These are phyloP conservation scores for Penstemon newberryi DNA, from an alignment of 257 asterid species.

Conservation along the genomic window DNA sequence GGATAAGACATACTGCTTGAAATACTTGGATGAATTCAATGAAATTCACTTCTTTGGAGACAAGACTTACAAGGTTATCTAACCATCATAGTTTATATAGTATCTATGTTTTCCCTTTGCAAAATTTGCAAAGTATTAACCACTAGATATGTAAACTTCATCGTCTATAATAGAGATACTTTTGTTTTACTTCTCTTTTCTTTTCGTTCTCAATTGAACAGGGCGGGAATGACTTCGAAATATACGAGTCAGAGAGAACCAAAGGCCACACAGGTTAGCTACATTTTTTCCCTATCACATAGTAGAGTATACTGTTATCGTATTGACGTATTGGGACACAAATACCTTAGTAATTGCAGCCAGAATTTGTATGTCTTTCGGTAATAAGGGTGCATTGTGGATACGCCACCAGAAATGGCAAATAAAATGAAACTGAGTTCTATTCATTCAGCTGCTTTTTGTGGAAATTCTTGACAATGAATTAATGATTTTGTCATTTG, in stretches of 20 bases:
- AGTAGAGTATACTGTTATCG: too few species aligned
- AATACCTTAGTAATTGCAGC: too few species aligned
- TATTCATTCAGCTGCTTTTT: background rate
- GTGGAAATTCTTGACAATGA: background rate
- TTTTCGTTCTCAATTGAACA: constrained; percentile 29
- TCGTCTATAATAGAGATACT: background rate
- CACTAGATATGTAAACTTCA: background rate
- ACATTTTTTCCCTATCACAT: background rate
- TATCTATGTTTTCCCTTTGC: background rate
- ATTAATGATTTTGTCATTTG: background rate
- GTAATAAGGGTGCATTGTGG: too few species aligned
- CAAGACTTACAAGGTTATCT: constrained; percentile 88
- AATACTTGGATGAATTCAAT: constrained; percentile 72
- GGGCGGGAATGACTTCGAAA: constrained; percentile 96
- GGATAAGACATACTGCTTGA: constrained; percentile 98
- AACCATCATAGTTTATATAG: constrained; percentile 11
- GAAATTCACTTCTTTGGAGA: constrained; percentile 96
- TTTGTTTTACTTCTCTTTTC: background rate
- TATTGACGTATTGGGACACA: too few species aligned
- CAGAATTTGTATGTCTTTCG: too few species aligned
- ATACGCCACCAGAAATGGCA: too few species aligned
- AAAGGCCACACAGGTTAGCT: constrained; percentile 86
- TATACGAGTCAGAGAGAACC: constrained; percentile 85
- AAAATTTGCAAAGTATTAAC: background rate
- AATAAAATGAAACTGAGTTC: background rate